These are phyloP conservation scores for Immersiporthe knoxdaviesiana DNA, from an alignment of 2,329 filamentous ascomycete species.

Conservation along the genomic window DNA sequence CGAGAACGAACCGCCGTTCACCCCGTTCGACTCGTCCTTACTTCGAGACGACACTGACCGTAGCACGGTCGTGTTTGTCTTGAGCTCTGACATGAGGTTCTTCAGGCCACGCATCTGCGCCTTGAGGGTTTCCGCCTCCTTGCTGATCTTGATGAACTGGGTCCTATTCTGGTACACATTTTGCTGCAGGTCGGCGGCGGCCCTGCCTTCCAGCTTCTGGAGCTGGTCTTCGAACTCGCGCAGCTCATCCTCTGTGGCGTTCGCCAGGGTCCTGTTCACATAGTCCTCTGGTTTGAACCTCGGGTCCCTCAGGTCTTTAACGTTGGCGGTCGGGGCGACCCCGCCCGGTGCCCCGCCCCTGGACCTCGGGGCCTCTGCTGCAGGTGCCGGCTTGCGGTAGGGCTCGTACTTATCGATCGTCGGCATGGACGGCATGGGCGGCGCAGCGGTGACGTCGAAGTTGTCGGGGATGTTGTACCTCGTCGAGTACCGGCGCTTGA, in stretches of 20 bases:
- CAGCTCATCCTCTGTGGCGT: constrained; percentile 87
- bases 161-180: constrained; percentile 97
- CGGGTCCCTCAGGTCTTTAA: constrained; percentile 78
- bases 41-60: constrained; percentile 60
- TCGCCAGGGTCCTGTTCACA: constrained; percentile 72
- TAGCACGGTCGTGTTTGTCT: constrained; percentile 71
- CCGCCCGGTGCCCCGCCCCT: constrained; percentile 51
- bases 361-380: constrained; percentile 20
- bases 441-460: constrained; percentile 64
- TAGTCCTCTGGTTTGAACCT: constrained; percentile 59
- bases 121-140: constrained; percentile 97
- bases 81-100: constrained; percentile 91
- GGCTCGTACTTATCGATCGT: constrained; percentile 62
- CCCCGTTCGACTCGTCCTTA: constrained; percentile 51
- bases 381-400: constrained; percentile 37
- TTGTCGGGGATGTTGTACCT: constrained; percentile 77
- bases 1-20: constrained; percentile 53
- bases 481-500: constrained; percentile 93
- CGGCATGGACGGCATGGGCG: constrained; percentile 72
- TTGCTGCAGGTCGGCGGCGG: constrained; percentile 84
- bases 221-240: constrained; percentile 77
- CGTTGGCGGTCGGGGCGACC: constrained; percentile 68
- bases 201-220: constrained; percentile 75
- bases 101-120: constrained; percentile 90
- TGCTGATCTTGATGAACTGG: constrained; percentile 99